Evolutionary conservation across 2,329 filamentous ascomycete species (phyloP).

Genomic region (Penicillium griseofulvum): DNA sequence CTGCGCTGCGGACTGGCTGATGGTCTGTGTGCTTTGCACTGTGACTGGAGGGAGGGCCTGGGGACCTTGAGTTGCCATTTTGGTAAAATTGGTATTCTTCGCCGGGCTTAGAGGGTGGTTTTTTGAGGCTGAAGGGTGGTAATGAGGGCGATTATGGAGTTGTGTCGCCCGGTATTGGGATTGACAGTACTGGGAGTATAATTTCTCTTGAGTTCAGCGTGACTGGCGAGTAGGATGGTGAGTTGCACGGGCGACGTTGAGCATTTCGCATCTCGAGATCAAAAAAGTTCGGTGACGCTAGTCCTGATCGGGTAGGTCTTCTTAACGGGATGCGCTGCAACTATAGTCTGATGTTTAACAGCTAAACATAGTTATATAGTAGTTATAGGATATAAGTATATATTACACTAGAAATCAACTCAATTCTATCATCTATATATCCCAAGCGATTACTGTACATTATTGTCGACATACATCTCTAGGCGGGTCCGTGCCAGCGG

Average conservation of each 20-base stretch:
- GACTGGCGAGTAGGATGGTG: not conserved
- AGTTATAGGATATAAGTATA: not conserved
- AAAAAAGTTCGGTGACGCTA: conserved; percentile 26
- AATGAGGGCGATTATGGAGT: not conserved
- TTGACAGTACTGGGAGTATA: not conserved
- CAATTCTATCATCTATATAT: not conserved
- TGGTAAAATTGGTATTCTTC: conserved; percentile 12
- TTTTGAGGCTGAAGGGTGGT: not conserved
- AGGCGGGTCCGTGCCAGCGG: conserved; percentile 32
- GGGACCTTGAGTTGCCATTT: conserved; percentile 40
- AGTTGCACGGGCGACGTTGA: conserved; percentile 4
- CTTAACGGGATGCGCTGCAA: conserved; percentile 1
- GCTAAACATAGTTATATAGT: not conserved
- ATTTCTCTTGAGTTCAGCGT: not conserved
- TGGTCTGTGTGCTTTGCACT: conserved; percentile 35
- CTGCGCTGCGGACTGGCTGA: conserved; percentile 41
- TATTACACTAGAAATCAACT: not conserved
- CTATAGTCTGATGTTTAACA: conserved; percentile 1
- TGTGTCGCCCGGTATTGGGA: not conserved
- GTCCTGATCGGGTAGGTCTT: conserved; percentile 19
- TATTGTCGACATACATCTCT: not conserved
- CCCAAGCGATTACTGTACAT: not conserved
- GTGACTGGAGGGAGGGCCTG: conserved; percentile 39
- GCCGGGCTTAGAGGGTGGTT: not conserved
- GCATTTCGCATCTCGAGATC: conserved; percentile 14